phyloP scores from a whole-genome alignment of 75 land plant genomes.

The Sequoia sempervirens region DNA sequence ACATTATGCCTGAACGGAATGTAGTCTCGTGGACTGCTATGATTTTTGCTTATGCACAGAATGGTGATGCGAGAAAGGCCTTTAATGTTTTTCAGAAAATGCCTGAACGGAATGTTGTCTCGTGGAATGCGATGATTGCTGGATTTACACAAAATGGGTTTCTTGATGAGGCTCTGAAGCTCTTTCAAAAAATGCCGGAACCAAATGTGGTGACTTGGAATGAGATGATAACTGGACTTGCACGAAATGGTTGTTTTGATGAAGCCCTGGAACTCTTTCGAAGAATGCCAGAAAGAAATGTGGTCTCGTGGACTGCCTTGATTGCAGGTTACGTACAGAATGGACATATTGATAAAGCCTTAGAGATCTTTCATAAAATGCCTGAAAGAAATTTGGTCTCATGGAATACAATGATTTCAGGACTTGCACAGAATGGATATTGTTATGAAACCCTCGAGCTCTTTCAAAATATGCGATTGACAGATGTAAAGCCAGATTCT shows the following conservation, averaged over 20 bases:
- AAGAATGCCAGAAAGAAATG: constrained; percentile 13
- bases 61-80: not conserved
- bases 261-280: constrained; percentile 11
- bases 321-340: constrained; percentile 16
- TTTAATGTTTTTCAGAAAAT: constrained; percentile 15
- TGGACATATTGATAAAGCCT: constrained; percentile 1
- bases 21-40: constrained; percentile 19
- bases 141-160: constrained; percentile 15
- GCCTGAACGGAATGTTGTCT: constrained; percentile 16
- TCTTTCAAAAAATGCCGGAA: constrained; percentile 17
- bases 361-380: constrained; percentile 7
- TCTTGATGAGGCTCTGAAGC: constrained; percentile 11
- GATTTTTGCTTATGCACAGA: constrained; percentile 10
- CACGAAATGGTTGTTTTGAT: constrained; percentile 10
- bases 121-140: constrained; percentile 29
- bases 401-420: constrained; percentile 47
- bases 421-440: constrained; percentile 23
- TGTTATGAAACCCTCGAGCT: constrained; percentile 18
- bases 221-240: constrained; percentile 11
- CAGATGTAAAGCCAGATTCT: constrained; percentile 13
- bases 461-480: constrained; percentile 21
- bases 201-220: constrained; percentile 18
- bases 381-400: constrained; percentile 40
- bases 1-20: not conserved
- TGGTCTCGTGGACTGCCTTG: constrained; percentile 20